Evolutionary conservation across 208 protist genomes (phyloP).

Genomic region (Entamoeba histolytica): DNA sequence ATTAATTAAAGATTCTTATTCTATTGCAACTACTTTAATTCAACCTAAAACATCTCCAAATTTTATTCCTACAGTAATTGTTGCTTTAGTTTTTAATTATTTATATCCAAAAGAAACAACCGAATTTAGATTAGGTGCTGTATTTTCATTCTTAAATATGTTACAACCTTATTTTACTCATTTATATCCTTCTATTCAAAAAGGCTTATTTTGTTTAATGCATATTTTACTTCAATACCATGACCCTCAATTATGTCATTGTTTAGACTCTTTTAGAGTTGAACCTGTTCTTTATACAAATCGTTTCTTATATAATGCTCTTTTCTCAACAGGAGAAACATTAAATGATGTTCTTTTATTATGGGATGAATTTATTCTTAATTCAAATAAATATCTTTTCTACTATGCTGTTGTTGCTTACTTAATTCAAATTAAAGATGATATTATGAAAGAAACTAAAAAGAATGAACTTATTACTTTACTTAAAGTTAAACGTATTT

Average conservation of each 20-base stretch:
- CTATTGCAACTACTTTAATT: neutral
- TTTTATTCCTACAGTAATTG: neutral
- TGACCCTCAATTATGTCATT: neutral
- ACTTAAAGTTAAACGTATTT: neutral
- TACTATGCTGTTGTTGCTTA: neutral
- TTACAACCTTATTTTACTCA: neutral
- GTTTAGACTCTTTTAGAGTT: neutral
- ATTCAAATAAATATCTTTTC: neutral
- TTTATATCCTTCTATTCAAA: neutral
- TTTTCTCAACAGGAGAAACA: neutral
- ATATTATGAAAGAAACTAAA: neutral
- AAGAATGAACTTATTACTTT: neutral
- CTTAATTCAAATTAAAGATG: neutral
- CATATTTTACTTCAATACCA: neutral
- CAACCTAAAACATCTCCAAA: neutral
- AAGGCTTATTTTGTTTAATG: neutral
- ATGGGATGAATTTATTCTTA: neutral
- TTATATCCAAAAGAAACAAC: neutral
- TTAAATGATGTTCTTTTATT: neutral
- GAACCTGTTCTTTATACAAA: neutral
- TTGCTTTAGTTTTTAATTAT: neutral
- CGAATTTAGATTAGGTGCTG: neutral
- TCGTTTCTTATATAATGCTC: neutral
- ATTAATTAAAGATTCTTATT: neutral
- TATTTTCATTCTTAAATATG: neutral